phyloP scores from a whole-genome alignment of 768 basidiomycete species.

The Hemileccinum rubropunctum region DNA sequence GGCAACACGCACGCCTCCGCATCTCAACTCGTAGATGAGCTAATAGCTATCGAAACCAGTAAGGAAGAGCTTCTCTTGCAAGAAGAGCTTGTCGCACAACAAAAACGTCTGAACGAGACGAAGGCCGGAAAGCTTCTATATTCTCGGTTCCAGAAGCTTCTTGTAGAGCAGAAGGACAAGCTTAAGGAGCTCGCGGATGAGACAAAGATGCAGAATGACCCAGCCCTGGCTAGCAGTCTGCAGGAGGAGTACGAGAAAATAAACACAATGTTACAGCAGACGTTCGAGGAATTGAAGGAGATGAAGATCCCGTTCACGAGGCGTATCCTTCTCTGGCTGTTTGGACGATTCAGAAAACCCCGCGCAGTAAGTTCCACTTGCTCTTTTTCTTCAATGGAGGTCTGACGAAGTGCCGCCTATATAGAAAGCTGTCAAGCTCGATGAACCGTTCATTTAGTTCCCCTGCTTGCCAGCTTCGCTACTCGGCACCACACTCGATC shows the following conservation, averaged over 20 bases:
- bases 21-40: not conserved
- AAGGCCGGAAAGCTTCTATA: conserved; percentile 19
- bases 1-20: not conserved
- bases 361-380: conserved; percentile 4
- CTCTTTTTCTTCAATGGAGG: too few species aligned
- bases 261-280: conserved; percentile 7
- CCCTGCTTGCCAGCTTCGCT: too few species aligned
- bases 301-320: conserved; percentile 17
- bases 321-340: conserved; percentile 9
- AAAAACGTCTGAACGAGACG: conserved; percentile 20
- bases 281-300: conserved; percentile 19
- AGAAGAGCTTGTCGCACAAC: conserved; percentile 16
- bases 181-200: conserved; percentile 18
- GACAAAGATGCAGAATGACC: conserved; percentile 12
- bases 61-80: conserved; percentile 13
- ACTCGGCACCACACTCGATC: too few species aligned
- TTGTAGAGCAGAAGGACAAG: conserved; percentile 12
- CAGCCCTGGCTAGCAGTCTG: conserved; percentile 7
- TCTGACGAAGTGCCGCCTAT: not conserved
- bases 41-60: not conserved
- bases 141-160: conserved; percentile 15
- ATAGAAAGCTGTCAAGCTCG: too few species aligned
- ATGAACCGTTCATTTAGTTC: too few species aligned
- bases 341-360: conserved; percentile 4
- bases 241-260: conserved; percentile 11